phyloP scores from a whole-genome alignment of 257 asterid species.

The Solanum neorickii region DNA sequence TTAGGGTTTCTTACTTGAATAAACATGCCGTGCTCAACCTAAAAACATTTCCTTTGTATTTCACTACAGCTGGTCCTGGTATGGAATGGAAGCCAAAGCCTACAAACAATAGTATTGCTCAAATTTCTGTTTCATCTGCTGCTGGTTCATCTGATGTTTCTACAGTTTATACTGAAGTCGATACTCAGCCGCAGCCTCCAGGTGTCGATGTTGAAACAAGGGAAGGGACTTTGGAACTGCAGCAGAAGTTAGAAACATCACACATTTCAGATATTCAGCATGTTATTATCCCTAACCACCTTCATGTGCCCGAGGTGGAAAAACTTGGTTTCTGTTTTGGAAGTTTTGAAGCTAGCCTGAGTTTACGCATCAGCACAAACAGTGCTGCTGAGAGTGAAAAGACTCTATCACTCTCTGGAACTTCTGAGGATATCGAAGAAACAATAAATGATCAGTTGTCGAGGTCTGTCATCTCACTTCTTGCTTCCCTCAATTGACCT shows the following conservation, averaged over 20 bases:
- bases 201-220: constrained; percentile 19
- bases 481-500: background rate
- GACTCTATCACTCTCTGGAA: constrained; percentile 33
- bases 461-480: constrained; percentile 38
- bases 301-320: constrained; percentile 73
- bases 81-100: constrained; percentile 91
- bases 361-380: constrained; percentile 28
- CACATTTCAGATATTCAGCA: constrained; percentile 53
- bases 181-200: constrained; percentile 20
- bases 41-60: constrained; percentile 6
- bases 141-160: constrained; percentile 33
- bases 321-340: constrained; percentile 90
- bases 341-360: constrained; percentile 72
- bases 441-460: constrained; percentile 37
- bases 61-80: constrained; percentile 41
- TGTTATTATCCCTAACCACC: constrained; percentile 74
- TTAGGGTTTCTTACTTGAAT: background rate
- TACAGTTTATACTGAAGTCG: constrained; percentile 26
- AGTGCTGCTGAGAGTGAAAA: constrained; percentile 28
- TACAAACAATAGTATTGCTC: constrained; percentile 30
- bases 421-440: constrained; percentile 51
- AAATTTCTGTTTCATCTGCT: constrained; percentile 8
- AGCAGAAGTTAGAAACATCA: constrained; percentile 45
- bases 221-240: constrained; percentile 48
- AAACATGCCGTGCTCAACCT: background rate